Base-by-base conservation (phyloP, 2,329 filamentous ascomycete genomes). In the Trichoderma afroharzianum region DNA sequence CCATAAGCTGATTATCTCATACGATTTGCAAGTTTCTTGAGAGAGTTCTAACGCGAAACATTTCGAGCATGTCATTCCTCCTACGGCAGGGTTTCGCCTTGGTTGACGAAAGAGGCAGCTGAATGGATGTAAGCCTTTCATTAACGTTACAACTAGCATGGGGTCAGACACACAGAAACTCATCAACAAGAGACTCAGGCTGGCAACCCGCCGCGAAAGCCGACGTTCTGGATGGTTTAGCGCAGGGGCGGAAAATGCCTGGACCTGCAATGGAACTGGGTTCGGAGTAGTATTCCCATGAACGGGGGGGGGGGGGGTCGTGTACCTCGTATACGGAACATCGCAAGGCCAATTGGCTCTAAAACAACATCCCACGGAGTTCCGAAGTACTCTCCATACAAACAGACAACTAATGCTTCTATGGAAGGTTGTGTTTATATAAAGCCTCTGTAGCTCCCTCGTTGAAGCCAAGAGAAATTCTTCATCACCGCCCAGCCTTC, bases 61-160 rank as follows among this genome's bases (percentile, higher is more conserved):
- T 15, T 4, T 8, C n/a, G 47, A 43, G 21, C 11, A 68, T 24
- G 28, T 39, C n/a, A 24, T 47, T 43, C 28, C n/a, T 61, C n/a
- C 5, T 68, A 32, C 28, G 15, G 15, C 14, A 59, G 21, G 24
- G 50, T 24, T 21, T 33, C n/a, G 26, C 24, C 18, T n/a, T 50
- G 66, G 14, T 47, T 33, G 33, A 68, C 63, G 6, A 55, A 68
- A 68, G 21, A 68, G 66, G 66, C 57, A 68, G 66, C 39, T 68
- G 12, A 28, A 61, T 61, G 12, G 57, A 59, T 59, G 43, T 68
- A 68, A 68, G 64, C 66, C 66, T 68, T 26, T 68, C 33, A 68
- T 68, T 68, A 68, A 68, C 66, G 55, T 68, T 68, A 61, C 66
- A 61, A 50, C 36, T 68, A 68, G 36, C 36, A 68, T 50, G 55